Evolutionary conservation across 2,329 filamentous ascomycete species (phyloP).

Genomic region (Paraphaeosphaeria sporulosa): DNA sequence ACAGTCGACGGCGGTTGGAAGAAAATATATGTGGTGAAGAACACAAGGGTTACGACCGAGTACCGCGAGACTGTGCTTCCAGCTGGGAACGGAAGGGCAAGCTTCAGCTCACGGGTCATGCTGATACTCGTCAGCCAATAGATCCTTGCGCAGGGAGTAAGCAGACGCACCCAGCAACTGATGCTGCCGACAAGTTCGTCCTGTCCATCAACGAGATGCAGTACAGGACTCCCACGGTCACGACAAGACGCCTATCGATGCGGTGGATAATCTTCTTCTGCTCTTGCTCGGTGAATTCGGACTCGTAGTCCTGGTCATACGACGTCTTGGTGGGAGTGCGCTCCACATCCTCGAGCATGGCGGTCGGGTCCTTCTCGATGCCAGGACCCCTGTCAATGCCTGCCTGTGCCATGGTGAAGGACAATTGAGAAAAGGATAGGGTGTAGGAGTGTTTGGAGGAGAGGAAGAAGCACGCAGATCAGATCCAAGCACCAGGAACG

Average conservation of each 20-base stretch:
- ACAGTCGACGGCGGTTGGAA: conserved; percentile 53
- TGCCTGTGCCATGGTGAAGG: conserved; percentile 28
- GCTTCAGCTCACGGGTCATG: conserved; percentile 50
- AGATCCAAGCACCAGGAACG: conserved; percentile 11
- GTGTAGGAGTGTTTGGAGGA: conserved; percentile 6
- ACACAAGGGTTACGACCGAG: conserved; percentile 67
- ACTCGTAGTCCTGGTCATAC: conserved; percentile 37
- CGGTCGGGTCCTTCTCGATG: conserved; percentile 32
- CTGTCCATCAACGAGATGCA: conserved; percentile 81
- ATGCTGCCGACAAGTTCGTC: conserved; percentile 76
- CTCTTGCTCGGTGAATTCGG: conserved; percentile 65
- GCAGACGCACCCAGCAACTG: conserved; percentile 68
- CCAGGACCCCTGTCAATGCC: conserved; percentile 34
- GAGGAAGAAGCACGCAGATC: conserved; percentile 14
- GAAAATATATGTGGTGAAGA: conserved; percentile 54
- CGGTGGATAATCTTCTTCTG: conserved; percentile 72
- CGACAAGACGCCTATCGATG: conserved; percentile 67
- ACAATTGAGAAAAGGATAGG: conserved; percentile 3
- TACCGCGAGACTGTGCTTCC: conserved; percentile 40
- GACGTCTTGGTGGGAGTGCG: conserved; percentile 23
- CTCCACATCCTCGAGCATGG: conserved; percentile 34
- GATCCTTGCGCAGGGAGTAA: background rate
- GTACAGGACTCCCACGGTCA: conserved; percentile 67
- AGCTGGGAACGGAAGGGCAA: conserved; percentile 23
- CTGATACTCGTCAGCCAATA: conserved; percentile 37